Percentiles rank a stretch among this genome's conserved stretches.
These are phyloP conservation scores for Exophiala mesophila DNA, from an alignment of 2,329 filamentous ascomycete genomes.

Conservation along the genomic window DNA sequence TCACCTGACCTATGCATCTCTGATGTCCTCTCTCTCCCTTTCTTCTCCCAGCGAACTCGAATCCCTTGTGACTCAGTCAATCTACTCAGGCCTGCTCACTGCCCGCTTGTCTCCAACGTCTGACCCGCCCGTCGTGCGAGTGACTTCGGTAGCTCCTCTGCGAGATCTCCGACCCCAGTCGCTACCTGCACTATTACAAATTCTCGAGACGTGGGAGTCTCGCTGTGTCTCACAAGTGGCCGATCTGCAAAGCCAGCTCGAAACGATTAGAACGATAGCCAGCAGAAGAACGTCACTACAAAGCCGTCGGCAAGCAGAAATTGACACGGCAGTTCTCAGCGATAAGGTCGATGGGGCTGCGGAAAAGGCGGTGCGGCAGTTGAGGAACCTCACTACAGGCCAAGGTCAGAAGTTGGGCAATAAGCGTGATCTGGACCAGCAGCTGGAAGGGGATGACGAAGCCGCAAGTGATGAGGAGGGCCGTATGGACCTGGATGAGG, in stretches of 20 bases:
- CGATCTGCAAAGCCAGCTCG: conserved; percentile 72
- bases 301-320: conserved; percentile 43
- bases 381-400: conserved; percentile 7
- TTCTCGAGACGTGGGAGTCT: conserved; percentile 69
- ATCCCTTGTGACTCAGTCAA: conserved; percentile 76
- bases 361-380: conserved; percentile 15
- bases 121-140: conserved; percentile 64
- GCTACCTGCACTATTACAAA: conserved; percentile 62
- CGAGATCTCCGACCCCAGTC: conserved; percentile 76
- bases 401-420: conserved; percentile 28
- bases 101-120: conserved; percentile 88
- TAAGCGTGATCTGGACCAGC: conserved; percentile 40
- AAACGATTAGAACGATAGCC: conserved; percentile 58
- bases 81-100: conserved; percentile 77
- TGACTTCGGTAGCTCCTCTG: conserved; percentile 76
- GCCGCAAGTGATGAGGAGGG: conserved; percentile 26
- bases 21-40: conserved; percentile 65
- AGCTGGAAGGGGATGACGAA: conserved; percentile 33
- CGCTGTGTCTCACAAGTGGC: conserved; percentile 69
- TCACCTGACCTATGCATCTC: conserved; percentile 67
- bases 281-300: conserved; percentile 49
- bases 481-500: conserved; percentile 30
- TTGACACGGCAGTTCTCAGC: conserved; percentile 48
- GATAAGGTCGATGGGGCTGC: conserved; percentile 27
- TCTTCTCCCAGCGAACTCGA: conserved; percentile 67